phyloP scores from a whole-genome alignment of 305 asterid genomes.

The Fraxinus latifolia region DNA sequence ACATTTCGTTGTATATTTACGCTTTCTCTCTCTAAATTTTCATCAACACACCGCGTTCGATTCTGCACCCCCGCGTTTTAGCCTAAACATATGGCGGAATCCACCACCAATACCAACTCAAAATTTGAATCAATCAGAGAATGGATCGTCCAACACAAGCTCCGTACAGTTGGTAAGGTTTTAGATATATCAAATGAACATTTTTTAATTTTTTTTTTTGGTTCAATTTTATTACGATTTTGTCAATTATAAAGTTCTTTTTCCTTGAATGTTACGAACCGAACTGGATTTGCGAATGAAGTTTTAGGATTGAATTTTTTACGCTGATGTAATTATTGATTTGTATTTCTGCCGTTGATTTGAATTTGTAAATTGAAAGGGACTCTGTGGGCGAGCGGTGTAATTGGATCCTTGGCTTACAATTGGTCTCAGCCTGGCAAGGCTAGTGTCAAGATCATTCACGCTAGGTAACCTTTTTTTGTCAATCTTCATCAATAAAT shows the following conservation, averaged over 20 bases:
- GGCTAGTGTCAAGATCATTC: slow-evolving; percentile 60
- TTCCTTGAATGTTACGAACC: not conserved
- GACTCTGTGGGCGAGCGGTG: slow-evolving; percentile 53
- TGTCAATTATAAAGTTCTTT: not conserved
- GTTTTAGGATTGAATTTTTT: not conserved
- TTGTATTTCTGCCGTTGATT: not conserved
- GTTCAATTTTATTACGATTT: not conserved
- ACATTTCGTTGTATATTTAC: not conserved
- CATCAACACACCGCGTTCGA: not conserved
- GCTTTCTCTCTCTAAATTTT: not conserved
- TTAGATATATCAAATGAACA: not conserved
- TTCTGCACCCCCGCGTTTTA: not conserved
- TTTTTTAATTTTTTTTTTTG: too few species aligned
- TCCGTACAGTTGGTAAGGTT: slow-evolving; percentile 53
- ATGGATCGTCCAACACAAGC: slow-evolving; percentile 61
- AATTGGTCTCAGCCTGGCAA: slow-evolving; percentile 64
- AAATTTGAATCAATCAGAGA: slow-evolving; percentile 38
- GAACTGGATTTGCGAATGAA: not conserved
- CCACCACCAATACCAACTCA: slow-evolving; percentile 30
- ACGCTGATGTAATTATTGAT: not conserved
- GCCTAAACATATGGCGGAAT: slow-evolving; percentile 32
- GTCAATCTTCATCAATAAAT: not conserved
- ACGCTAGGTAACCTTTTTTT: slow-evolving; percentile 42
- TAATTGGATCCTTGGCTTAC: slow-evolving; percentile 56
- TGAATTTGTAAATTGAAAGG: slow-evolving; percentile 22